A percentile compares a stretch with the other conserved stretches of the same genome.
phyloP scores from a whole-genome alignment of 352 stramenopile species.

The Globisporangium apiculatum region DNA sequence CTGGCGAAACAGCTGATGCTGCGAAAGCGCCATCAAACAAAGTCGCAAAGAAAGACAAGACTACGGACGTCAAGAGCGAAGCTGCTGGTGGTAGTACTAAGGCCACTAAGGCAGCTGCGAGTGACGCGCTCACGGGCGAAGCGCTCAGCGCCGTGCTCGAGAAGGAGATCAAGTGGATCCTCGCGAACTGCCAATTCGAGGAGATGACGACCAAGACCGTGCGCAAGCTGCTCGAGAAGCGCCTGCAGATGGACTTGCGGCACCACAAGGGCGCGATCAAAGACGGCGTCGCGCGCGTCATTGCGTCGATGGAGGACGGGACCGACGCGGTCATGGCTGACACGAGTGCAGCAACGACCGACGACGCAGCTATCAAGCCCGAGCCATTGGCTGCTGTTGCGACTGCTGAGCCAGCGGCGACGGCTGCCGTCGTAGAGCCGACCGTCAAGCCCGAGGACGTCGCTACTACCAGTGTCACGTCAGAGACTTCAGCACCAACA shows the following conservation, averaged over 20 bases:
- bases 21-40: constrained; percentile 23
- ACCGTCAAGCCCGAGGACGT: constrained; percentile 1
- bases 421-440: not conserved
- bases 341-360: not conserved
- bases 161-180: constrained; percentile 74
- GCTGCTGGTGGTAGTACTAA: not conserved
- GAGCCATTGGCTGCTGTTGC: not conserved
- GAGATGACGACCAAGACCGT: constrained; percentile 83
- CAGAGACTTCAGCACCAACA: not conserved
- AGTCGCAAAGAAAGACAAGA: constrained; percentile 30
- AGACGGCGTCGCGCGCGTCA: constrained; percentile 65
- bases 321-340: constrained; percentile 9
- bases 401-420: not conserved
- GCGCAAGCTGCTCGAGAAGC: constrained; percentile 63
- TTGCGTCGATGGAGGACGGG: constrained; percentile 66
- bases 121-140: constrained; percentile 23
- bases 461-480: not conserved
- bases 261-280: constrained; percentile 74
- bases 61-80: constrained; percentile 30
- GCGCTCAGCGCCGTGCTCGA: constrained; percentile 52
- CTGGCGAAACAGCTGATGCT: not conserved
- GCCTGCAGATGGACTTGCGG: constrained; percentile 61
- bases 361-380: constrained; percentile 6
- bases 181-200: constrained; percentile 71
- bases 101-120: constrained; percentile 1